Percentiles rank a stretch among this genome's conserved stretches.
These are phyloP conservation scores for Fusarium nurragi DNA, from an alignment of 2,329 filamentous ascomycete genomes.

Conservation along the genomic window DNA sequence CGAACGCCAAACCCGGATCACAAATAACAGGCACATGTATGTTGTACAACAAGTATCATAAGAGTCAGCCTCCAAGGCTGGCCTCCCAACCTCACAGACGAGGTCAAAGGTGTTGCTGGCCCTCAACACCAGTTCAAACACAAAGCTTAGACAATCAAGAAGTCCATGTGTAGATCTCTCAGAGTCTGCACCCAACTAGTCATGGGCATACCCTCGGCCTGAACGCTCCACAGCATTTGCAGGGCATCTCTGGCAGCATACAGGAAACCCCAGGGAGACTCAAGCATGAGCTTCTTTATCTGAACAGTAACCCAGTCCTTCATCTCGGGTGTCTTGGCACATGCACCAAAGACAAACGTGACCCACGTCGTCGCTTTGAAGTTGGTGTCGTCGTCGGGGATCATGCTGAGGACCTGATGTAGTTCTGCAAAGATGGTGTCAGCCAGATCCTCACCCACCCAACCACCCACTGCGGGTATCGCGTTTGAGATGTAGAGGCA, in stretches of 20 bases:
- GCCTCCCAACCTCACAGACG: no score
- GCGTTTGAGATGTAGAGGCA: constrained; percentile 59
- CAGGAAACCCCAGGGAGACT: constrained; percentile 60
- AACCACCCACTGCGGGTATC: constrained; percentile 43
- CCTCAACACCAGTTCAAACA: background rate
- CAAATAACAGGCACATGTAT: background rate
- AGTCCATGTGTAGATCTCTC: constrained; percentile 54
- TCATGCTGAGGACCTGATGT: constrained; percentile 56
- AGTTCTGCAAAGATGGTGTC: constrained; percentile 56
- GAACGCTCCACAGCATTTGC: constrained; percentile 54
- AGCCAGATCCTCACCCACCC: constrained; percentile 43
- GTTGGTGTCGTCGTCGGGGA: constrained; percentile 60
- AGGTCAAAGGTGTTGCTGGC: background rate
- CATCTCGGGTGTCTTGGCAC: constrained; percentile 54
- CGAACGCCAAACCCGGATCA: background rate
- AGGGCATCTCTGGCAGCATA: constrained; percentile 58
- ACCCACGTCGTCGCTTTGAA: constrained; percentile 68
- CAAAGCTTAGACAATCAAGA: constrained; percentile 49
- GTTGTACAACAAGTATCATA: background rate
- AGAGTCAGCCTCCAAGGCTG: no score
- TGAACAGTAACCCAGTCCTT: constrained; percentile 61
- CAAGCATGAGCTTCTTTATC: constrained; percentile 52
- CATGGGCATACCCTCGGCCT: constrained; percentile 44
- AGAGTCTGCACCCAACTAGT: constrained; percentile 57
- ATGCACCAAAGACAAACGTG: constrained; percentile 65